Base-by-base conservation (phyloP, 2,329 filamentous ascomycete species). In the Neofusicoccum sp. region DNA sequence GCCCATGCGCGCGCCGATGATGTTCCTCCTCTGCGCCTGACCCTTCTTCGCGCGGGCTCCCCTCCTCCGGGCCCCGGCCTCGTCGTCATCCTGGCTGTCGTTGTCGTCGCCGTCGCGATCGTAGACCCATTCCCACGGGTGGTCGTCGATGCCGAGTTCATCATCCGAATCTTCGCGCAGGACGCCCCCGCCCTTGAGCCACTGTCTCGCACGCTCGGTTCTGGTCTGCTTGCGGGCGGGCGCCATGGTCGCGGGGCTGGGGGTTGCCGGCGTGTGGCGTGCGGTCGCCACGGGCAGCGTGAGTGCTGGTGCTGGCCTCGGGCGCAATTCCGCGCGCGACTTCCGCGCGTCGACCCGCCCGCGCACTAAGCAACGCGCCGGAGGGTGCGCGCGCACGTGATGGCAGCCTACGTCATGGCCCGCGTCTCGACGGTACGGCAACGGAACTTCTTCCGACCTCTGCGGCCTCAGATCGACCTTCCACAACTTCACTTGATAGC, bases 101-200 rank as follows among this genome's bases (percentile, higher is more conserved):
- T 80, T 80, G 14, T 69, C 66, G 38, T 73, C 70, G 24, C 65
- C 63, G 36, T 79, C 79, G 11, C 67, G 65, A 16, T 80, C 80
- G 74, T 93, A 92, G 28, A 81, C 76, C 78, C 79, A 82, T 69
- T 81, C 75, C 79, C 79, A 82, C 5, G 79, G 79, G 62, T 75
- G 74, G 66, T 81, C 79, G 63, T 81, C 79, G 58, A 75, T 72
- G 54, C 79, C 79, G 28, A 96, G 84, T 73, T 96, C 93, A 74
- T 96, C 92, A 72, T 96, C 92, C 0, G 91, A 96, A 72, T 96
- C 89, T 63, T 95, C 90, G 68, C 89, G 82, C 6, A 80, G 76
- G 9, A 92, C 80, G 31, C 87, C 88, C 47, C 85, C 84, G 65
- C 74, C 85, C 63, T 76, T 82, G 62, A 88, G 79, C 69, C 71